Evolutionary conservation across 2,329 filamentous ascomycete species (phyloP).

Genomic region (Lasiodiplodia sp.): DNA sequence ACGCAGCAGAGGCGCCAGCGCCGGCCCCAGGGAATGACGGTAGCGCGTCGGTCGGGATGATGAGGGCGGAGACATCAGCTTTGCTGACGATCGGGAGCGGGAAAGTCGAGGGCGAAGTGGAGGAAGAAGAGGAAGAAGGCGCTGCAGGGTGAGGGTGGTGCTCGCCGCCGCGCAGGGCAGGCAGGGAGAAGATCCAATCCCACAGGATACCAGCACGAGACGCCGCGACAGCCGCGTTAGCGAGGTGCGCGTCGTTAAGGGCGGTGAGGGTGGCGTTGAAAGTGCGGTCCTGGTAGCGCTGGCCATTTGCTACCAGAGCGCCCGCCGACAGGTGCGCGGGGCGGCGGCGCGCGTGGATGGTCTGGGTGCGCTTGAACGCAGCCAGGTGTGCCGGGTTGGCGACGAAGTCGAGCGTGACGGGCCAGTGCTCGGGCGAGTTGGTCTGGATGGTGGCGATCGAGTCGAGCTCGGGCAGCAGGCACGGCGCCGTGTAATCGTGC

Average conservation of each 20-base stretch:
- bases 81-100: slow-evolving; percentile 56
- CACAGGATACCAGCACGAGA: slow-evolving; percentile 54
- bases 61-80: slow-evolving; percentile 63
- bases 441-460: slow-evolving; percentile 69
- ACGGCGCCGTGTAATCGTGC: slow-evolving; percentile 57
- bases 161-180: slow-evolving; percentile 54
- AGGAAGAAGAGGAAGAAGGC: too few species aligned
- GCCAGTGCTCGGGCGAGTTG: slow-evolving; percentile 76
- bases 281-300: slow-evolving; percentile 55
- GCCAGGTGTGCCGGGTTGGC: slow-evolving; percentile 66
- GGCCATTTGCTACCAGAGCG: not conserved
- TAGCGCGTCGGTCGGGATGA: slow-evolving; percentile 47
- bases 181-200: slow-evolving; percentile 76
- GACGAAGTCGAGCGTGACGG: slow-evolving; percentile 77
- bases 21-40: not conserved
- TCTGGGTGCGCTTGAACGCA: slow-evolving; percentile 73
- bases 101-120: slow-evolving; percentile 2
- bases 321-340: slow-evolving; percentile 58
- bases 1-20: slow-evolving; percentile 45
- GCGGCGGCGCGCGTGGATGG: slow-evolving; percentile 76
- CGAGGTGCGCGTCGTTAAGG: slow-evolving; percentile 67
- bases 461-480: slow-evolving; percentile 69
- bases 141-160: not conserved
- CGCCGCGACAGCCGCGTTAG: not conserved
- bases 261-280: slow-evolving; percentile 80